A percentile compares a stretch with the other conserved stretches of the same genome.
Evolutionary conservation across 2,329 filamentous ascomycete species (phyloP).

Genomic region (Pezizomycotina sp.): DNA sequence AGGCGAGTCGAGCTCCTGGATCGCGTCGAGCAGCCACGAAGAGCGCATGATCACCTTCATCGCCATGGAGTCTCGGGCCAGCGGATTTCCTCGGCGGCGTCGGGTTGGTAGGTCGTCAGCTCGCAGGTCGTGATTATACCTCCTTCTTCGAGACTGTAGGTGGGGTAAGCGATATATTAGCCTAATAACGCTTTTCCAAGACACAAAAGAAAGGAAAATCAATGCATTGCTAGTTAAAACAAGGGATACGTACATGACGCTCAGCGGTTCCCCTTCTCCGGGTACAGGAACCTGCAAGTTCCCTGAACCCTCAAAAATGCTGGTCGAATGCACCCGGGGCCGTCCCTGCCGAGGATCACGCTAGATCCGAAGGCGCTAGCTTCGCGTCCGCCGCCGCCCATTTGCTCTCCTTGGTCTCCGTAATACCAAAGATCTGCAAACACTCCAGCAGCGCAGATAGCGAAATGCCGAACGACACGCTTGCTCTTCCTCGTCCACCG

Average conservation of each 20-base stretch:
- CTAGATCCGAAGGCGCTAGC: slow-evolving; percentile 31
- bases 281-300: slow-evolving; percentile 69
- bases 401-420: slow-evolving; percentile 31
- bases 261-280: slow-evolving; percentile 60
- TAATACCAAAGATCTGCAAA: slow-evolving; percentile 86
- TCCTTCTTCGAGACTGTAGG: slow-evolving; percentile 50
- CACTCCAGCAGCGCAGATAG: slow-evolving; percentile 79
- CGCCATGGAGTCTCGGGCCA: slow-evolving; percentile 57
- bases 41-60: slow-evolving; percentile 81
- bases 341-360: slow-evolving; percentile 25
- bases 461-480: slow-evolving; percentile 58
- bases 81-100: slow-evolving; percentile 63
- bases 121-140: slow-evolving; percentile 81
- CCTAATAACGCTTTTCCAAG: too few relatives aligned
- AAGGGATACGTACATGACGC: slow-evolving; percentile 40
- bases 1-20: slow-evolving; percentile 42
- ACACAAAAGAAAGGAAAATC: too few relatives aligned
- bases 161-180: too few relatives aligned
- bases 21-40: slow-evolving; percentile 36
- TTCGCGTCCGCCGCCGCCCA: slow-evolving; percentile 5
- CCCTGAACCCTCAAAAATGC: slow-evolving; percentile 46
- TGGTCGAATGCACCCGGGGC: not conserved
- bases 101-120: slow-evolving; percentile 70
- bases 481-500: slow-evolving; percentile 31
- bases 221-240: not conserved